Conservation (phyloP, 345 rosid species). For the Kandelia obovata region DNA sequence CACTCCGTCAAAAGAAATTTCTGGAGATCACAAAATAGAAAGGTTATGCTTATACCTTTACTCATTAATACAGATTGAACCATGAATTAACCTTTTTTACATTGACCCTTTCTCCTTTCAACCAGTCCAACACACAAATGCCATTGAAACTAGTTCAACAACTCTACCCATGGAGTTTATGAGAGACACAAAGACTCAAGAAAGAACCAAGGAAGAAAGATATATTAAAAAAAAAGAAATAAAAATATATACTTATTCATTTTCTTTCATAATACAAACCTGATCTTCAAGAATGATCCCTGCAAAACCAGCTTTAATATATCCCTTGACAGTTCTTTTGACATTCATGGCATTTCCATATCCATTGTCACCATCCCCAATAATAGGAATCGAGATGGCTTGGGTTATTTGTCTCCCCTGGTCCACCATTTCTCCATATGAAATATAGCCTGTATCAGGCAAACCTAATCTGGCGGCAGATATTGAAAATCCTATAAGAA, state of each 20-base stretch:
- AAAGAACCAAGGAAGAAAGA: neutral
- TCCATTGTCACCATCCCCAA: conserved; percentile 86
- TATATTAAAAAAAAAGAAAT: neutral
- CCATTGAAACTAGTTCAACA: neutral
- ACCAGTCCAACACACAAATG: neutral
- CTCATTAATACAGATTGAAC: too few species aligned
- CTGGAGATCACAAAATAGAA: too few species aligned
- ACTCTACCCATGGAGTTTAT: neutral
- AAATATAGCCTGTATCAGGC: conserved; percentile 67
- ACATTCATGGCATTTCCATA: conserved; percentile 83
- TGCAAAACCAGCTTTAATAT: conserved; percentile 77
- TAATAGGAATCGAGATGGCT: conserved; percentile 70
- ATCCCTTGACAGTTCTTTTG: conserved; percentile 81
- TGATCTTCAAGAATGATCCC: conserved; percentile 87
- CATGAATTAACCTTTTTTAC: too few species aligned
- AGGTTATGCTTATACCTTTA: too few species aligned
- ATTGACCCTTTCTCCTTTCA: too few species aligned
- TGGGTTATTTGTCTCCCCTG: conserved; percentile 76
- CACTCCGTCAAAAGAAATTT: too few species aligned
- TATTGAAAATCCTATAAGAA: conserved; percentile 67
- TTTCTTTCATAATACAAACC: conserved; percentile 31
- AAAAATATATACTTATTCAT: neutral
- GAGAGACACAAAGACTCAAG: neutral
- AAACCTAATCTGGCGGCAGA: conserved; percentile 75
- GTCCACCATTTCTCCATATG: conserved; percentile 91